Conservation (phyloP, 108 stramenopile genomes). For the Fragilaria crotonensis region DNA sequence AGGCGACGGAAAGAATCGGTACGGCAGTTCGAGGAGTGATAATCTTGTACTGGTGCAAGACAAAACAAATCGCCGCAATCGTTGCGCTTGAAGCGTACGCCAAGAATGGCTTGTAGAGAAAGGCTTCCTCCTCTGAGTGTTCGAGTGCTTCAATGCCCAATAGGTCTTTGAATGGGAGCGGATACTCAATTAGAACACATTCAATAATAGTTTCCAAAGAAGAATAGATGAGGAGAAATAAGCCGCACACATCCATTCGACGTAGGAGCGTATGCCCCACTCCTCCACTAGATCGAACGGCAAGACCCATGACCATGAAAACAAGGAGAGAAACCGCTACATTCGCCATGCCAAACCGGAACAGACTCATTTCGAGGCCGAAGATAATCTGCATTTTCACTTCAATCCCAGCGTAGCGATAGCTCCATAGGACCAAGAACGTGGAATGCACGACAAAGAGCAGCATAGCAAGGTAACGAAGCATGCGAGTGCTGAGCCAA, state of each 20-base stretch:
- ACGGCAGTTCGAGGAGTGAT: conserved; percentile 26
- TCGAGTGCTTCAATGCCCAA: conserved; percentile 33
- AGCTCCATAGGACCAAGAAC: conserved; percentile 45
- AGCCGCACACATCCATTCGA: conserved; percentile 49
- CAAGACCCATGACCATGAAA: conserved; percentile 50
- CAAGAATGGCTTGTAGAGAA: conserved; percentile 46
- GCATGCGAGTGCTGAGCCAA: conserved; percentile 63
- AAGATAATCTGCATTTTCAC: conserved; percentile 35
- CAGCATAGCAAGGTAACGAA: conserved; percentile 51
- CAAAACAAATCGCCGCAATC: conserved; percentile 19
- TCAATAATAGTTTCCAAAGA: conserved; percentile 40
- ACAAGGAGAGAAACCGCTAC: conserved; percentile 36
- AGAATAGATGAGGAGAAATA: conserved; percentile 36
- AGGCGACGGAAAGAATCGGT: conserved; percentile 23
- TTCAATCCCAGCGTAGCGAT: conserved; percentile 61
- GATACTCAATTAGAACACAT: conserved; percentile 43
- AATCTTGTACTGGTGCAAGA: conserved; percentile 29
- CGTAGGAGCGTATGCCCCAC: conserved; percentile 33
- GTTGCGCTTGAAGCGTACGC: conserved; percentile 43
- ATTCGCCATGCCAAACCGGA: conserved; percentile 44
- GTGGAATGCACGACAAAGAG: conserved; percentile 64
- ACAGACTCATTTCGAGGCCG: conserved; percentile 29
- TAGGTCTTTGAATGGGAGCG: conserved; percentile 28
- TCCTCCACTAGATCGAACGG: conserved; percentile 53
- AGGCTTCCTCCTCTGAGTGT: conserved; percentile 35